These are phyloP conservation scores for Tetrahymena elliotti DNA, from an alignment of 73 alveolate genomes.

Conservation along the genomic window DNA sequence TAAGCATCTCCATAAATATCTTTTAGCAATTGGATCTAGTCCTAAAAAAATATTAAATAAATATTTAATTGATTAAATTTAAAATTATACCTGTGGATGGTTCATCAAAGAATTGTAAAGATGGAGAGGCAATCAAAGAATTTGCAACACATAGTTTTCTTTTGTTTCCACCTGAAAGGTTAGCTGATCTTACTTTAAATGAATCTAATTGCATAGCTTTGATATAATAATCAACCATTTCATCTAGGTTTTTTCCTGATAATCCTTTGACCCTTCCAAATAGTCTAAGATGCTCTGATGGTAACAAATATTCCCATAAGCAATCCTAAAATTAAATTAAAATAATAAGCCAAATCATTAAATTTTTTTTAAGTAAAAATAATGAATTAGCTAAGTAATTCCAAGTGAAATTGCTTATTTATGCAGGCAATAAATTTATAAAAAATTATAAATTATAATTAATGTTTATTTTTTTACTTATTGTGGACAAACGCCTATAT, in stretches of 20 bases:
- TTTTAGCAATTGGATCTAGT: constrained; percentile 62
- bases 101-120: constrained; percentile 85
- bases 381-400: too few species aligned
- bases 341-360: too few species aligned
- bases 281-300: constrained; percentile 52
- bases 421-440: too few species aligned
- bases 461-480: not conserved
- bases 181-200: constrained; percentile 55
- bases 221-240: constrained; percentile 51
- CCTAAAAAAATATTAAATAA: not conserved
- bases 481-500: not conserved
- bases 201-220: constrained; percentile 59
- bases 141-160: constrained; percentile 93
- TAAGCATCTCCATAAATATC: constrained; percentile 49
- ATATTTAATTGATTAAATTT: not conserved
- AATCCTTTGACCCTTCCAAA: constrained; percentile 62
- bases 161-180: constrained; percentile 94
- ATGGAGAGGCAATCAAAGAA: constrained; percentile 87
- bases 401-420: too few species aligned
- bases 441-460: too few species aligned
- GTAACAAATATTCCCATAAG: constrained; percentile 65
- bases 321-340: constrained; percentile 9
- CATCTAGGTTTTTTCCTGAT: constrained; percentile 4
- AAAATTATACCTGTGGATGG: constrained; percentile 79
- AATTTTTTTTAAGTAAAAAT: too few species aligned